phyloP scores from a whole-genome alignment of 2,329 filamentous ascomycete genomes.

The Karstenula rhodostoma region DNA sequence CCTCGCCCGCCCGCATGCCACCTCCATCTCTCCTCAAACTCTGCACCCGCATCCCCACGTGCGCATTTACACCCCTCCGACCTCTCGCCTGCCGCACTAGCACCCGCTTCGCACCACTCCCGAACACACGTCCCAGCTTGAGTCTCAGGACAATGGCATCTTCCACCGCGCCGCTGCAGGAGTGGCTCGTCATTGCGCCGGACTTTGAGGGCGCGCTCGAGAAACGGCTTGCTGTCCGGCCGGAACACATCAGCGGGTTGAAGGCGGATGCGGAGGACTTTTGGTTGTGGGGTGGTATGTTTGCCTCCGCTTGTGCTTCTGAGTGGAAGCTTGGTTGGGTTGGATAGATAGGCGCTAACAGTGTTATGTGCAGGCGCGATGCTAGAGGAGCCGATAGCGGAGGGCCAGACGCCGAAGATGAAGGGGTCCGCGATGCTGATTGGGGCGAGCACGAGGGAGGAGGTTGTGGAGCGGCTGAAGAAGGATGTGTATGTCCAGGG shows the following conservation, averaged over 20 bases:
- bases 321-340: too few relatives aligned
- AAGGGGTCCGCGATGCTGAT: constrained; percentile 76
- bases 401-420: constrained; percentile 73
- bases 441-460: constrained; percentile 72
- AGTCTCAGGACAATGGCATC: constrained; percentile 32
- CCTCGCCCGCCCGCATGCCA: constrained; percentile 9
- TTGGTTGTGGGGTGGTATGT: constrained; percentile 49
- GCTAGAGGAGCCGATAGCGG: constrained; percentile 57
- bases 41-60: background rate
- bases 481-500: constrained; percentile 75
- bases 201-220: constrained; percentile 54
- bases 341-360: background rate
- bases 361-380: constrained; percentile 38
- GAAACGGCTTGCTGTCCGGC: constrained; percentile 53
- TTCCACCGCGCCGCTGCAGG: constrained; percentile 39
- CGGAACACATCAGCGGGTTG: constrained; percentile 44
- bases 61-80: background rate
- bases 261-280: constrained; percentile 38
- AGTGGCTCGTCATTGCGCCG: constrained; percentile 62
- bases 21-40: constrained; percentile 1
- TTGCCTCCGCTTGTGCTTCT: background rate
- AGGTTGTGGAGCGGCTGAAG: constrained; percentile 71
- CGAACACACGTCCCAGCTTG: background rate
- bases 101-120: background rate
- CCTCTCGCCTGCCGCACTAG: background rate